Percentiles rank a stretch among this genome's conserved stretches.
These are phyloP conservation scores for Syzygium aromaticum DNA, from an alignment of 345 rosid species.

Conservation along the genomic window DNA sequence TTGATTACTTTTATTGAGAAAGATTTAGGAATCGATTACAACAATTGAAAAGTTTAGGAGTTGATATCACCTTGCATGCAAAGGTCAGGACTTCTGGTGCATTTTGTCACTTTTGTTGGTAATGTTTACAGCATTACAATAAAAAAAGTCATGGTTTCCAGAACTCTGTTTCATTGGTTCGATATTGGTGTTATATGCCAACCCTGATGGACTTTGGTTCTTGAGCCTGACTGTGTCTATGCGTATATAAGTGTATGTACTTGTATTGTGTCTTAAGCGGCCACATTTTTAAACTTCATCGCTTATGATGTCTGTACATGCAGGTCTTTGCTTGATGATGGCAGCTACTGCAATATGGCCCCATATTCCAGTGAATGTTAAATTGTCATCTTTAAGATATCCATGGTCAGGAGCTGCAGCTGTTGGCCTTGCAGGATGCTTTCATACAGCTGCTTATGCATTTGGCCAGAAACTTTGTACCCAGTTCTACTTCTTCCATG, in stretches of 20 bases:
- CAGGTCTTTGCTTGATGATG: constrained; percentile 16
- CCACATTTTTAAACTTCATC: background rate
- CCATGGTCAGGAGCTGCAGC: constrained; percentile 14
- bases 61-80: background rate
- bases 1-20: background rate
- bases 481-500: constrained; percentile 13
- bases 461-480: constrained; percentile 29
- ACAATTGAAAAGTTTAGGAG: background rate
- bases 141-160: background rate
- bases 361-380: constrained; percentile 10
- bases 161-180: background rate
- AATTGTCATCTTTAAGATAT: constrained; percentile 11
- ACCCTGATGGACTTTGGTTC: background rate
- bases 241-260: background rate
- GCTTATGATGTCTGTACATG: background rate
- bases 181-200: background rate
- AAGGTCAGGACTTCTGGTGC: background rate
- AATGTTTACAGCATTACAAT: background rate
- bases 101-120: background rate
- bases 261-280: background rate
- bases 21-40: background rate
- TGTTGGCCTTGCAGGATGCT: constrained; percentile 8
- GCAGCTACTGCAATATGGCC: constrained; percentile 20
- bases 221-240: background rate
- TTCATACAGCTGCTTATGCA: constrained; percentile 14